Evolutionary conservation across 2,329 filamentous ascomycete species (phyloP), one percentile per base, ranked within the genome.

Genomic region (Tricladium varicosporioides): DNA sequence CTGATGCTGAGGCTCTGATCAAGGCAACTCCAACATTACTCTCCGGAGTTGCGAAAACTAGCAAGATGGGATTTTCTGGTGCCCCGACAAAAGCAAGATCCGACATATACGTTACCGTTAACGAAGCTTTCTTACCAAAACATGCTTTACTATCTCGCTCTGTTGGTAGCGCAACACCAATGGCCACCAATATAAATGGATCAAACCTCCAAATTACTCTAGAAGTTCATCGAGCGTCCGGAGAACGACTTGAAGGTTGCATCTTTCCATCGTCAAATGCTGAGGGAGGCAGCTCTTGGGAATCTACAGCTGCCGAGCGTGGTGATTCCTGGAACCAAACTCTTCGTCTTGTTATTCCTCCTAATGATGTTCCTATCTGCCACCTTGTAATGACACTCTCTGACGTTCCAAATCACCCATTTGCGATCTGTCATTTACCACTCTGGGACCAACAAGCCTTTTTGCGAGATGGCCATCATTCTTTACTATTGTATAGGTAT

Each of bases 371-470:
- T 0, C 81, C 87, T 2, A 84, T 85, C 18, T 87, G 89, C 10
- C 94, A 99, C 75, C 77, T 97, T 22, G 89, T 96, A 33, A 89
- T 99, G 82, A 92, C 91, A 64, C 76, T 99, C 54, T 87, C 92
- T 8, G 92, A 97, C 73, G 84, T 89, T 51, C 92, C 93, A 0
- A 87, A 88, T 54, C 87, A 91, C 47, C 92, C 94, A 0, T 97
- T 97, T 71, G 93, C 94, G 2, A 80, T 97, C 45, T 90, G 90
- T 13, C 92, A 95, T 80, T 87, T 99, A 77, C 94, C 94, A 0
- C 78, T 99, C 1, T 99, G 95, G 94, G 89, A 93, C 51, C 84
- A 91, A 19, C 86, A 92, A 57, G 93, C 94, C 0, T 99, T 99
- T 68, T 84, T 95, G 51, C 83, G 87, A 48, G 93, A 99, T 69